Base-by-base conservation (phyloP, 2,329 filamentous ascomycete genomes). In the Microcyclosporella mali region DNA sequence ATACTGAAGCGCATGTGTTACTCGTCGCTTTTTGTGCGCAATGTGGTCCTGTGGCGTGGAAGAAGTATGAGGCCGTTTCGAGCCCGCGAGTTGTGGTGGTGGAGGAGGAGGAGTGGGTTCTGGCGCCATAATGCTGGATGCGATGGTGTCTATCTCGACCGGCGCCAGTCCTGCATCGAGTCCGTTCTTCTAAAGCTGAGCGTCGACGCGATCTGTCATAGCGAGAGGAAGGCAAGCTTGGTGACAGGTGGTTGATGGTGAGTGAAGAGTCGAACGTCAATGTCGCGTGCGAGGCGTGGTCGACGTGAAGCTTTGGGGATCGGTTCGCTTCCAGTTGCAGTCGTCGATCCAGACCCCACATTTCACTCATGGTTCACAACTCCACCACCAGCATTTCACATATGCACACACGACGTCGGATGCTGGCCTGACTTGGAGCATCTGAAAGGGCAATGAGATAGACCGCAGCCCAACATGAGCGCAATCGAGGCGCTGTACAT, bases 401-500 rank as follows among this genome's bases (percentile, higher is more conserved):
- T 15, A 8, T 36, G 21, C 21, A 25, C 9, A 25, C 21, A 25
- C 25, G 6, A 38, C 30, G n/a, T n/a, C n/a, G n/a, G n/a, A n/a
- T n/a, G n/a, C n/a, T n/a, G n/a, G n/a, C n/a, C n/a, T n/a, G n/a
- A n/a, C n/a, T n/a, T n/a, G n/a, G n/a, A n/a, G n/a, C n/a, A n/a
- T 25, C 21, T 25, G 21, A 18, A 33, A 49, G 46, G 49, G 37
- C 37, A 49, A 50, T 52, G 49, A 43, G 36, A 52, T 46, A 47
- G 38, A 7, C 38, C 28, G 21, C 16, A 8, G 18, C 7, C 11
- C 46, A 66, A 40, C 44, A 74, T 74, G 71, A 69, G 87, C 70
- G 81, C 85, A 63, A 85, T 98, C 62, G 90, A 97, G 74, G 92
- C 90, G 64, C 75, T 98, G 61, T 90, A 97, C 73, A 88, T 98